Percentiles rank a stretch among this genome's conserved stretches.
phyloP scores from a whole-genome alignment of 106 monocot genomes.

The Agapanthus africanus region DNA sequence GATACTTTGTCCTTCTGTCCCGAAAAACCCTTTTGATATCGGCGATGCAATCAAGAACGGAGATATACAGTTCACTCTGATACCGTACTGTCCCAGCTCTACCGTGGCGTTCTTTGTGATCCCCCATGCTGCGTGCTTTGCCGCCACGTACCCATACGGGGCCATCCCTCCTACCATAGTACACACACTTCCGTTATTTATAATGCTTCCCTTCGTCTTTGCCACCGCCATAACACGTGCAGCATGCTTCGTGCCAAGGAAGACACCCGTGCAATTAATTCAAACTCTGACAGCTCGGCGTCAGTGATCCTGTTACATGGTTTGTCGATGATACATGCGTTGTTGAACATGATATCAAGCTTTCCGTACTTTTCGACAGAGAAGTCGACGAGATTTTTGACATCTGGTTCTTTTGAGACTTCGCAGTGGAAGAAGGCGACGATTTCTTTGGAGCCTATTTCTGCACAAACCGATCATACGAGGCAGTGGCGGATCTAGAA shows the following conservation, averaged over 20 bases:
- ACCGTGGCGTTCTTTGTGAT: constrained; percentile 27
- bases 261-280: constrained; percentile 14
- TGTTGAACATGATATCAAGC: constrained; percentile 19
- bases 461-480: constrained; percentile 18
- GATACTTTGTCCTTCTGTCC: background rate
- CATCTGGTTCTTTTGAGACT: constrained; percentile 26
- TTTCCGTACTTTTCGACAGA: constrained; percentile 16
- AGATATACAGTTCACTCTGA: constrained; percentile 35
- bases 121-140: constrained; percentile 24
- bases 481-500: constrained; percentile 43
- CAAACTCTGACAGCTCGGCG: background rate
- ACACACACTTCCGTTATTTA: constrained; percentile 8
- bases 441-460: constrained; percentile 9
- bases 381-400: constrained; percentile 16
- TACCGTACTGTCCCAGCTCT: constrained; percentile 33
- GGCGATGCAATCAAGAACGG: constrained; percentile 1
- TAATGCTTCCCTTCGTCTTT: constrained; percentile 2
- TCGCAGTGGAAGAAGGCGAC: constrained; percentile 34
- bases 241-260: constrained; percentile 35
- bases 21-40: background rate
- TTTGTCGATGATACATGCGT: constrained; percentile 4
- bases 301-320: background rate
- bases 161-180: constrained; percentile 4
- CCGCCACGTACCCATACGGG: constrained; percentile 16
- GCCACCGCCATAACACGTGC: constrained; percentile 21